Percentiles rank a stretch among this genome's conserved stretches.
phyloP scores from a whole-genome alignment of 306 rosid species.

The Biancaea sappan region DNA sequence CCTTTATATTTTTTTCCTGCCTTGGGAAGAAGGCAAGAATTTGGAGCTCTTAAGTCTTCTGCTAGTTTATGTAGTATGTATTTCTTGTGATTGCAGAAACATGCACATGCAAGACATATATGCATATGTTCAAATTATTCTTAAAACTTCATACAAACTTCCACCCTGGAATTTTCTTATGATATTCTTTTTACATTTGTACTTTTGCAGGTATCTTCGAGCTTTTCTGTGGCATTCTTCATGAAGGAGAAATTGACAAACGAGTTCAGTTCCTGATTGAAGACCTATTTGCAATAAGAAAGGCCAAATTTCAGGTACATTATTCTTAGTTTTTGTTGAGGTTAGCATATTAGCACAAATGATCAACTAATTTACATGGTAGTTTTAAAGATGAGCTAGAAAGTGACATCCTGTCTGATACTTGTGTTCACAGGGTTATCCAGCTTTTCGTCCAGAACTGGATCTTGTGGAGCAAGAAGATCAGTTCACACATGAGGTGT shows the following conservation, averaged over 20 bases:
- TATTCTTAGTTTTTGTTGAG: neutral
- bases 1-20: neutral
- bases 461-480: conserved; percentile 55
- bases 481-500: conserved; percentile 45
- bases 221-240: conserved; percentile 90
- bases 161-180: neutral
- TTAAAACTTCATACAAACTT: neutral
- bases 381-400: conserved; percentile 2
- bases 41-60: neutral
- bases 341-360: neutral
- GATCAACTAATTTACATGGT: conserved; percentile 3
- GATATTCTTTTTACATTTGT: neutral
- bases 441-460: conserved; percentile 45
- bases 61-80: neutral
- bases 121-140: neutral
- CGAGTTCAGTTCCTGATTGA: conserved; percentile 84
- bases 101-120: neutral
- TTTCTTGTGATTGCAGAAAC: conserved; percentile 4
- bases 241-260: conserved; percentile 89
- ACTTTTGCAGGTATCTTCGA: conserved; percentile 74
- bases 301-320: conserved; percentile 84
- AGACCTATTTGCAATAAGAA: conserved; percentile 80
- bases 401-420: conserved; percentile 1
- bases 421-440: conserved; percentile 39
- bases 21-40: too few relatives aligned